Evolutionary conservation across 1,284 basidiomycete species (phyloP), one percentile per base, ranked within the genome.

Genomic region (Ustilago lituana): DNA sequence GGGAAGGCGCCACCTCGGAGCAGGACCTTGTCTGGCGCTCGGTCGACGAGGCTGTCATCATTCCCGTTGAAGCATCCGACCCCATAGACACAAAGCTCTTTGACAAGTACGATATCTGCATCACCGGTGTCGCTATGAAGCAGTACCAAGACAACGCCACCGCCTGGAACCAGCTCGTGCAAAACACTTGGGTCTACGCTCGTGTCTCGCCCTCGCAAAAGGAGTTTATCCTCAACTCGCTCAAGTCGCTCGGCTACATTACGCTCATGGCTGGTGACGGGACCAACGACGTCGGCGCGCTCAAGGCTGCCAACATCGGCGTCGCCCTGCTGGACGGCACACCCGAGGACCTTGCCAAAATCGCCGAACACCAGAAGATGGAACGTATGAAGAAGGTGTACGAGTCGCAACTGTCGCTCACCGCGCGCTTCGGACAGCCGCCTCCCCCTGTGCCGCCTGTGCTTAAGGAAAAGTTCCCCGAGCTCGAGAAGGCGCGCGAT

Each of bases 231-330:
- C 59, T 82, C 23, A 76, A 77, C 58, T 61, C 71, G 54, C 72
- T 82, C 61, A 77, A 77, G 45, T 58, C 66, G 32, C 66, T 81
- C 35, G 76, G 78, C 10, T 82, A 81, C 62, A 64, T 82, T 31
- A 81, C 80, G 5, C 65, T 82, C 32, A 82, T 82, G 80, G 80
- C 79, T 5, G 80, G 80, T 37, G 80, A 82, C 55, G 80, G 80
- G 5, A 82, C 80, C 23, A 82, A 82, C 60, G 80, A 82, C 38
- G 80, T 82, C 1, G 80, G 80, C 12, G 80, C 80, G 22, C 74
- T 82, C 35, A 82, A 82, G 55, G 77, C 74, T 45, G 78, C 80
- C 49, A 79, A 82, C 69, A 78, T 82, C 33, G 80, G 80, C 33
- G 75, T 82, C 14, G 80, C 80, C 10, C 61, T 82, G 24, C 67